phyloP scores from a whole-genome alignment of 176 grass and related monocot genomes.

The Puya raimondii region DNA sequence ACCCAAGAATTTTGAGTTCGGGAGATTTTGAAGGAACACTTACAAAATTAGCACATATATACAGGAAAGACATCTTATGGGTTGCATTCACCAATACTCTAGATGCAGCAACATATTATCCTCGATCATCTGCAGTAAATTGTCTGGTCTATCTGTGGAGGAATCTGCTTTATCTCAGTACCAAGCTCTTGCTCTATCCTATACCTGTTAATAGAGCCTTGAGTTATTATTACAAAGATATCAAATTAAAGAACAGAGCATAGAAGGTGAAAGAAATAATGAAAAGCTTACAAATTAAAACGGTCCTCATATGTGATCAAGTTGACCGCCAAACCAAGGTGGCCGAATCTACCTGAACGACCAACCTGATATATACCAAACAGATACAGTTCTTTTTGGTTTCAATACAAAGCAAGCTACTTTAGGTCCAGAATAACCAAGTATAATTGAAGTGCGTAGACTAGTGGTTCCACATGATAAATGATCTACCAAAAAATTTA shows the following conservation, averaged over 20 bases:
- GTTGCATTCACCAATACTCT: no score
- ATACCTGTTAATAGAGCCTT: slow-evolving; percentile 37
- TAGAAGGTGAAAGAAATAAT: not conserved
- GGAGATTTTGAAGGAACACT: no score
- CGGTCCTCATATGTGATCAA: slow-evolving; percentile 72
- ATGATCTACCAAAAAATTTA: no score
- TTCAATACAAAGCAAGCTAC: not conserved
- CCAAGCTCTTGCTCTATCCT: slow-evolving; percentile 97
- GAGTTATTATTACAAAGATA: slow-evolving; percentile 6
- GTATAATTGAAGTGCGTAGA: no score
- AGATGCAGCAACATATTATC: not conserved
- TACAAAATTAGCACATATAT: no score
- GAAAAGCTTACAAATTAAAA: slow-evolving; percentile 48
- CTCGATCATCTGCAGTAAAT: slow-evolving; percentile 78
- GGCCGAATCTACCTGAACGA: slow-evolving; percentile 60
- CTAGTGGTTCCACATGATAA: no score
- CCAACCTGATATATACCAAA: slow-evolving; percentile 38
- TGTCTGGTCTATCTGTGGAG: slow-evolving; percentile 81
- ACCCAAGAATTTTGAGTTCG: no score
- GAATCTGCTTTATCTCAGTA: slow-evolving; percentile 94
- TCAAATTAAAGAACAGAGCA: slow-evolving; percentile 8
- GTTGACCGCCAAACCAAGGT: slow-evolving; percentile 67
- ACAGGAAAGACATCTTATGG: no score
- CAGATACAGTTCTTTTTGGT: not conserved
- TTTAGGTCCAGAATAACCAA: no score